Evolutionary conservation across 2,329 filamentous ascomycete genomes (phyloP), one percentile per base, ranked within the genome.

Genomic region (Epichloe festucae): DNA sequence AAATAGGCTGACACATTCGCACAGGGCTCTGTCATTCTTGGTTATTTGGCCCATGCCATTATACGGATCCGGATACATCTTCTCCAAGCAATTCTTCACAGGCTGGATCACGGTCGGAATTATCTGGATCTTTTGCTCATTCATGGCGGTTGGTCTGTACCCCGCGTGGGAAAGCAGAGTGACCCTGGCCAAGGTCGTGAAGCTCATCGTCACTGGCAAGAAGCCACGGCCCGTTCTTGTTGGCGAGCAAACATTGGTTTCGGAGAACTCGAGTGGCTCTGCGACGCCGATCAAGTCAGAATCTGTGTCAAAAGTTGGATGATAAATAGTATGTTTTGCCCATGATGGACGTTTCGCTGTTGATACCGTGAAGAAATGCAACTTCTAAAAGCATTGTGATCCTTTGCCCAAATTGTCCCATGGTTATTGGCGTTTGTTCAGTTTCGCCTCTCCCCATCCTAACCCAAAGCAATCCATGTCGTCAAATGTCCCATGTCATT

Each of bases 31-130:
- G 0, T 75, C 80, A 0, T 73, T 95, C 52, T 71, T 95, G 0
- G 74, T 95, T 2, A 76, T 95, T 15, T 95, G 89, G 89, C 89
- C 90, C 0, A 91, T 95, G 77, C 89, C 89, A 1, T 82, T 95
- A 81, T 95, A 93, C 62, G 89, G 88, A 11, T 76, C 76, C 0
- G 78, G 78, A 1, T 95, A 95, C 63, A 77, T 95, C 50, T 69
- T 68, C 39, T 66, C 63, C 15, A 67, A 67, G 47, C 31, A 56
- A 0, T 89, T 89, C 70, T 89, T 89, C 63, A 85, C 83, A 0
- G 84, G 84, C 10, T 88, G 84, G 84, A 77, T 87, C 8, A 72
- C 78, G 2, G 78, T 85, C 1, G 82, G 82, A 0, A 84, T 89
- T 34, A 66, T 86, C 2, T 89, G 85, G 85, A 70, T 89, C 51